Evolutionary conservation across 805 yeast species (phyloP), one percentile per base, ranked within the genome.

Genomic region (Ogataea pilisensis): DNA sequence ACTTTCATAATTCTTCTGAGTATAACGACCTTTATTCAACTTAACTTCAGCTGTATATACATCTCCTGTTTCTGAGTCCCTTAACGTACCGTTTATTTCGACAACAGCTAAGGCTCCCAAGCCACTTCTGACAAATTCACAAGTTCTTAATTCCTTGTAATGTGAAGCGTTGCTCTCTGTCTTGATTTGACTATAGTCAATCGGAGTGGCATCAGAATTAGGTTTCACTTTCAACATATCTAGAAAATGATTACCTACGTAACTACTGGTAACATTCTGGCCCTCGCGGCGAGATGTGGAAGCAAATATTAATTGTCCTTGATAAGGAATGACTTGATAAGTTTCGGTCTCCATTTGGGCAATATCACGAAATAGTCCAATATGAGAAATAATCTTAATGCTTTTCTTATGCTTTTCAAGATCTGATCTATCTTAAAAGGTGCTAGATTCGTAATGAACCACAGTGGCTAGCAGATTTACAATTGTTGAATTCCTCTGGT

Each of bases 271-370:
- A 8, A 31, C 24, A 24, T 44, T 38, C n/a, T n/a, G n/a, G 3
- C 28, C 25, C 11, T n/a, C 24, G 24, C 47, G 34, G 5, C 39
- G 26, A 14, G 37, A 32, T 2, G 44, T 40, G 6, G 44, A 31
- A 7, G 44, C 41, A 35, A 44, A 40, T 13, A 44, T 38, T 4
- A 26, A 21, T 27, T 44, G 47, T 8, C 42, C 44, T 13, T 44
- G 42, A 16, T 22, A 44, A 6, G 42, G 40, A 12, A 44, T 34
- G 14, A 44, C 31, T n/a, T 34, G 21, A 20, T 44, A 44, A 6
- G 14, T 18, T 20, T 37, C 42, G 18, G 19, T 27, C 26, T 20
- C 24, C 6, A 16, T 27, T 5, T 31, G 11, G 9, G 38, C 28
- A 14, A 44, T 24, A 18, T 44, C 47, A 31, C 18, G 37, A 16